Base-by-base conservation (phyloP, 2,329 filamentous ascomycete species). In the Epicoccum nigrum region DNA sequence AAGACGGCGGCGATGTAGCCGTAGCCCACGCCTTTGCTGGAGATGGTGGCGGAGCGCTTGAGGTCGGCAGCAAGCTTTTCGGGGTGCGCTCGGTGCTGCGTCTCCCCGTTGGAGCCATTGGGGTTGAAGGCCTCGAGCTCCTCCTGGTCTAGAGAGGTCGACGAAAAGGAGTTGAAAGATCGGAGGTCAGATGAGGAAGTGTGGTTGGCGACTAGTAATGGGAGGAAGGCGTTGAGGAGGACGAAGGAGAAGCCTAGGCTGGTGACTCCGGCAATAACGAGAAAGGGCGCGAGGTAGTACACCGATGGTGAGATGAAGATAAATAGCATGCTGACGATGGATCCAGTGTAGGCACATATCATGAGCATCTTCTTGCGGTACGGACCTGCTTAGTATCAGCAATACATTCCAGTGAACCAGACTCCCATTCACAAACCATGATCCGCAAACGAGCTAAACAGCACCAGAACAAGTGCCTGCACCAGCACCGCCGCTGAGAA, bases 161-260 rank as follows among this genome's bases (percentile, higher is more conserved):
- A 50, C 4, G 49, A 52, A 21, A 59, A 53, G 6, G 51, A 49
- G n/a, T 57, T 45, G 13, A 44, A 19, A 0, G 45, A 15, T 33
- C 60, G 62, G 3, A 40, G 23, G 1, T 45, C 31, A 1, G 63
- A 42, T 7, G 48, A 54, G n/a, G 68, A 52, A 3, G 89, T 87
- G 69, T 96, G 89, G 62, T 95, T 86, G 33, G 91, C 83, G 39
- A 96, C 92, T 11, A 97, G 80, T 2, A 97, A 79, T 0, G 93
- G 93, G 17, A 97, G 77, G 63, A 96, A 97, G 0, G 92, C 94
- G 75, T 97, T 97, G 19, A 97, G 79, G n/a, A 97, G 79, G 2
- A 96, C 92, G 71, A 96, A 97, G 0, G 91, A 96, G n/a, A 90
- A 92, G 15, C 93, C 93, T 61, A 96, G 91, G 31, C 90, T 92